Conservation (phyloP, 805 yeast genomes). For the Torulaspora quercuum region DNA sequence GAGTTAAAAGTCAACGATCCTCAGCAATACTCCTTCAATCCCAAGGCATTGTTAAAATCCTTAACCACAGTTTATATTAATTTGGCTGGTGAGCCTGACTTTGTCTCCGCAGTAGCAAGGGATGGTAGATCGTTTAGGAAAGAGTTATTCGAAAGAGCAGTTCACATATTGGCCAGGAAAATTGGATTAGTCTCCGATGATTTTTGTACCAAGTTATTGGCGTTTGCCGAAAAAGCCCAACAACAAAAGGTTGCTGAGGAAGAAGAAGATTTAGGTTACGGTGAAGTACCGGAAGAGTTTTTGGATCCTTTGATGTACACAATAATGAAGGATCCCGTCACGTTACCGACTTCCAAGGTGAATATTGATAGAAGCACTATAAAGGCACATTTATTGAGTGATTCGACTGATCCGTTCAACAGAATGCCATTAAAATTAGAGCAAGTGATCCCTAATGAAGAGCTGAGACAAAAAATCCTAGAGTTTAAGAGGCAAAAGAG, state of each 20-base stretch:
- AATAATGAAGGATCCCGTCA: slow-evolving; percentile 93
- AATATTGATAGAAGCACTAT: slow-evolving; percentile 87
- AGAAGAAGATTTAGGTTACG: slow-evolving; percentile 81
- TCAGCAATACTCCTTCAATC: slow-evolving; percentile 76
- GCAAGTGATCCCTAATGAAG: slow-evolving; percentile 78
- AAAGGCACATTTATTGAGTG: slow-evolving; percentile 89
- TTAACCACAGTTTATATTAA: slow-evolving; percentile 75
- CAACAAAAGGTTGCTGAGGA: slow-evolving; percentile 58
- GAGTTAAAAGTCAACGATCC: slow-evolving; percentile 84
- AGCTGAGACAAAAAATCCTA: slow-evolving; percentile 57
- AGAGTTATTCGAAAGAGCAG: slow-evolving; percentile 66
- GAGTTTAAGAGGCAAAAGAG: slow-evolving; percentile 51
- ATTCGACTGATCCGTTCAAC: slow-evolving; percentile 95
- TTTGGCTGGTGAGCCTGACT: slow-evolving; percentile 59
- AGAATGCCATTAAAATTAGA: slow-evolving; percentile 86
- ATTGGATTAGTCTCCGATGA: slow-evolving; percentile 53
- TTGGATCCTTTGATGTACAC: slow-evolving; percentile 96
- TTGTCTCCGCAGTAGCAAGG: slow-evolving; percentile 75
- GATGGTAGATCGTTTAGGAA: slow-evolving; percentile 87
- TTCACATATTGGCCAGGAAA: slow-evolving; percentile 53
- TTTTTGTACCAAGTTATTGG: slow-evolving; percentile 48
- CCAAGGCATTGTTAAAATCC: slow-evolving; percentile 63
- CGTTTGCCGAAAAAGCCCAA: slow-evolving; percentile 67
- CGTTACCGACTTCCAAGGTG: slow-evolving; percentile 81
- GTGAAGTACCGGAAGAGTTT: slow-evolving; percentile 94